These are phyloP conservation scores for Arthrobotrys entomopaga DNA, from an alignment of 2,329 filamentous ascomycete genomes.

Conservation along the genomic window DNA sequence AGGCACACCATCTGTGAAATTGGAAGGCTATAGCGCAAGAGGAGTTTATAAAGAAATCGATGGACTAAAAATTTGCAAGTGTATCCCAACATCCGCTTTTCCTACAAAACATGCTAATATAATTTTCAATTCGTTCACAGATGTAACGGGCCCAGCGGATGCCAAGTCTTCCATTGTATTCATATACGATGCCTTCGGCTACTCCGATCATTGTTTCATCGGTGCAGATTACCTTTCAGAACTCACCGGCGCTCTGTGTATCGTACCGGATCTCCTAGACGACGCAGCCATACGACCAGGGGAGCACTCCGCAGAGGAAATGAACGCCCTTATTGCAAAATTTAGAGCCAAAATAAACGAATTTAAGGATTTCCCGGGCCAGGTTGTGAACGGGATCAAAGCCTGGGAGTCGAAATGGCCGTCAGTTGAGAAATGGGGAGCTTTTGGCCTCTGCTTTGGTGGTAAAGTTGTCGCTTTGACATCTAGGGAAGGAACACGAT, in stretches of 20 bases:
- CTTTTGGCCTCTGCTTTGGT: conserved; percentile 36
- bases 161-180: conserved; percentile 38
- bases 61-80: conserved; percentile 26
- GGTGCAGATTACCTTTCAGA: conserved; percentile 34
- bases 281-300: conserved; percentile 21
- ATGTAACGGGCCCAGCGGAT: conserved; percentile 23
- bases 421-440: conserved; percentile 30
- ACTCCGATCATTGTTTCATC: conserved; percentile 22
- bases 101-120: not conserved
- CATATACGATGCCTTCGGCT: conserved; percentile 45
- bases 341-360: conserved; percentile 32
- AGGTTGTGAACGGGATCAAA: conserved; percentile 5
- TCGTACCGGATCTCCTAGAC: conserved; percentile 33
- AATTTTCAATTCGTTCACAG: not conserved
- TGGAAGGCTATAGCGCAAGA: conserved; percentile 19
- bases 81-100: not conserved
- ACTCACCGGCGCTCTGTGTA: conserved; percentile 12
- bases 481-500: conserved; percentile 28
- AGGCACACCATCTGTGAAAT: conserved; percentile 13
- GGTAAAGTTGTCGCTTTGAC: conserved; percentile 25
- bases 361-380: conserved; percentile 22
- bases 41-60: conserved; percentile 11
- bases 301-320: conserved; percentile 1
- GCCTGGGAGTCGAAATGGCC: conserved; percentile 17
- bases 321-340: not conserved